Evolutionary conservation across 805 yeast species (phyloP).

Genomic region (Candida anglica): DNA sequence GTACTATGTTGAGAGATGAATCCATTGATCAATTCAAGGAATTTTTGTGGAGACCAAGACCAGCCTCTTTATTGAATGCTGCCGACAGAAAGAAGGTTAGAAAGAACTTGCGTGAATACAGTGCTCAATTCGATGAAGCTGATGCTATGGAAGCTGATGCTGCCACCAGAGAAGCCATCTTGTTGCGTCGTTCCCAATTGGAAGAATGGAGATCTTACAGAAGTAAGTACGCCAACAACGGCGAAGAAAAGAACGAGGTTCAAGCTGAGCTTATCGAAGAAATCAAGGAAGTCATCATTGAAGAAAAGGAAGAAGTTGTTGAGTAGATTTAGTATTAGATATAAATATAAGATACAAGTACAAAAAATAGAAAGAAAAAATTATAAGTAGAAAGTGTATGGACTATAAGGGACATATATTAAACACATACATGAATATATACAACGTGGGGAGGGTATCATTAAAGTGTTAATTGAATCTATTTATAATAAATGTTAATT

Average conservation of each 20-base stretch:
- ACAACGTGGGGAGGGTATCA: no score
- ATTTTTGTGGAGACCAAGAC: constrained; percentile 97
- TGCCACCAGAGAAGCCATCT: constrained; percentile 84
- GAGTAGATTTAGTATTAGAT: constrained; percentile 25
- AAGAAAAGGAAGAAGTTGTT: constrained; percentile 68
- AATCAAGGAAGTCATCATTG: constrained; percentile 68
- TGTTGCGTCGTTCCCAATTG: constrained; percentile 74
- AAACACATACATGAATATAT: no score
- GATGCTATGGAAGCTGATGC: constrained; percentile 96
- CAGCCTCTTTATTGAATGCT: constrained; percentile 67
- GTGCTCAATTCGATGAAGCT: constrained; percentile 88
- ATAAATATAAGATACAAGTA: no score
- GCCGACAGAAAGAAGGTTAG: constrained; percentile 85
- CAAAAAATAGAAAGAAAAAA: no score
- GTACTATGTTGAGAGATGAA: constrained; percentile 72
- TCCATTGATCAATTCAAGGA: constrained; percentile 78
- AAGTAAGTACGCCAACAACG: constrained; percentile 29
- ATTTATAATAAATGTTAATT: no score
- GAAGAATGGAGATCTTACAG: constrained; percentile 88
- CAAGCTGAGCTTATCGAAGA: constrained; percentile 64
- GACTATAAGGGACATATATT: no score
- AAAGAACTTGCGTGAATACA: constrained; percentile 83
- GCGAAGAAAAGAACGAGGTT: constrained; percentile 46
- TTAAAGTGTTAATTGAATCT: no score
- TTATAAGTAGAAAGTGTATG: no score